Conservation (phyloP, 352 stramenopile species). For the Phytophthora chlamydospora region DNA sequence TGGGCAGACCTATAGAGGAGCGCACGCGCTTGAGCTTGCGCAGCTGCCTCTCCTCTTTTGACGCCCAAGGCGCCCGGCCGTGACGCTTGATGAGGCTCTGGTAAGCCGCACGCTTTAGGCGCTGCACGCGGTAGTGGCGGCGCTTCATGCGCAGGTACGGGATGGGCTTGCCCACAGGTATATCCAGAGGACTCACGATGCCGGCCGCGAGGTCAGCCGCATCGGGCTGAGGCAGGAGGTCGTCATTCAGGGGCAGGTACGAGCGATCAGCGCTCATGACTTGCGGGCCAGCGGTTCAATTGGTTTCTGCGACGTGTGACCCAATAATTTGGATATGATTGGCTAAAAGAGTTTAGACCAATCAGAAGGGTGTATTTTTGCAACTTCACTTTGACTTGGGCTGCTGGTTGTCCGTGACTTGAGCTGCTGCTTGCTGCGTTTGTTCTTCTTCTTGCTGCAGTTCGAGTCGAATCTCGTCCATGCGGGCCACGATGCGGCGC, state of each 20-base stretch:
- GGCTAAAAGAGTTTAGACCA: not conserved
- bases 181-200: conserved; percentile 18
- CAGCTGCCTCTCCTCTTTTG: conserved; percentile 1
- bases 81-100: conserved; percentile 4
- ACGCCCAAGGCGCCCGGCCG: not conserved
- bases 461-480: conserved; percentile 68
- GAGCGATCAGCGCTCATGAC: not conserved
- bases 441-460: conserved; percentile 32
- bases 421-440: conserved; percentile 3
- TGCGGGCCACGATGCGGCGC: conserved; percentile 70
- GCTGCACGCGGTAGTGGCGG: conserved; percentile 4
- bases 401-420: not conserved
- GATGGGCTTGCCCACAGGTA: conserved; percentile 12
- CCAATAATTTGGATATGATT: not conserved
- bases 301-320: conserved; percentile 26
- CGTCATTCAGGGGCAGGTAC: not conserved
- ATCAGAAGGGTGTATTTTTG: not conserved
- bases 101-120: not conserved
- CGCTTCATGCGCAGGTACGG: conserved; percentile 14
- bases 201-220: conserved; percentile 6
- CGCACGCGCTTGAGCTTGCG: conserved; percentile 15
- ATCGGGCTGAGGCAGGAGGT: conserved; percentile 5
- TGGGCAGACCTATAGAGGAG: conserved; percentile 19
- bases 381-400: conserved; percentile 10
- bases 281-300: conserved; percentile 19